These are phyloP conservation scores for Colletotrichum brevisporum DNA, from an alignment of 2,329 filamentous ascomycete genomes.

Conservation along the genomic window DNA sequence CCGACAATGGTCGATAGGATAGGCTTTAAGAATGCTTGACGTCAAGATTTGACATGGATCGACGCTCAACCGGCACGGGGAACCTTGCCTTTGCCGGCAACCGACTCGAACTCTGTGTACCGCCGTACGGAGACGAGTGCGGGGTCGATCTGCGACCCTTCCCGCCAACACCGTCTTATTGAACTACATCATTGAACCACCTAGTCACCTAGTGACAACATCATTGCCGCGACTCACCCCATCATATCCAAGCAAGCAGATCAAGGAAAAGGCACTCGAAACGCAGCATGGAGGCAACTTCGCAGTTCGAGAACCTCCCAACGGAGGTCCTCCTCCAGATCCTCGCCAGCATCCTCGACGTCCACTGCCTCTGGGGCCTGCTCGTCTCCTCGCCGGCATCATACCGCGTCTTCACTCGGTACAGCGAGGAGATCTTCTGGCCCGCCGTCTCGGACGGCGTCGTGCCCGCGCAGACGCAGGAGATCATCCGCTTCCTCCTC, in stretches of 20 bases:
- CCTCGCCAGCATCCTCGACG: constrained; percentile 20
- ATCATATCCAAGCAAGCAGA: too few species aligned
- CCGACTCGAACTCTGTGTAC: not conserved
- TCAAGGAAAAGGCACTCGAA: rapidly evolving
- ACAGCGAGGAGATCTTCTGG: constrained; percentile 27
- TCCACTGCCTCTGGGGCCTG: constrained; percentile 31
- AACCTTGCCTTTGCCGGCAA: constrained; percentile 14
- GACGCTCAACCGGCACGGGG: not conserved
- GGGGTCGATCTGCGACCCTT: constrained; percentile 14
- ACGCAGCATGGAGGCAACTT: not conserved
- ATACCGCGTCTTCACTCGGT: constrained; percentile 23
- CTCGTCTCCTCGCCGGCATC: constrained; percentile 22
- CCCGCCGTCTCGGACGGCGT: constrained; percentile 1
- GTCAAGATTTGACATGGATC: constrained; percentile 21
- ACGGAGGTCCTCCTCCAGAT: constrained; percentile 30
- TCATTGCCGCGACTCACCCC: too few species aligned
- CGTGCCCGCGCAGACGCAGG: constrained; percentile 25
- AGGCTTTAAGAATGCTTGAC: constrained; percentile 26
- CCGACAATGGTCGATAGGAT: constrained; percentile 5
- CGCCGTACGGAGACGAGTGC: constrained; percentile 7
- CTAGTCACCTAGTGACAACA: too few species aligned
- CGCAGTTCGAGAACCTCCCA: constrained; percentile 20
- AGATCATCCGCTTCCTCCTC: constrained; percentile 22
- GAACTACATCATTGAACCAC: too few species aligned
- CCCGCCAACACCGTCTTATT: too few species aligned